Base-by-base conservation (phyloP, 73 alveolate species). In the Blepharisma japonicum region DNA sequence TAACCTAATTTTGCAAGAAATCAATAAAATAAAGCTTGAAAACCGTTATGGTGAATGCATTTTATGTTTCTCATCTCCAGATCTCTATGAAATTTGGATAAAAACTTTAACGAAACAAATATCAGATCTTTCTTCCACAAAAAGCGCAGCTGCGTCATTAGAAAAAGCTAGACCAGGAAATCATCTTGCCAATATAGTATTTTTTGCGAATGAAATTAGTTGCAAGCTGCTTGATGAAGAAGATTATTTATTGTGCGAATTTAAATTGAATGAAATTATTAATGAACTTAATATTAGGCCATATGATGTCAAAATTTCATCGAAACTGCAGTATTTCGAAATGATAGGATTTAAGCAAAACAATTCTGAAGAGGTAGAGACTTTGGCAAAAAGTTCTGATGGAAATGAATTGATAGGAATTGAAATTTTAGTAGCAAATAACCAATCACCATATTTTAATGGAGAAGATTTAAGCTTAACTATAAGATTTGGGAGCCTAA, bases 161-260 rank as follows among this genome's bases (percentile, higher is more conserved):
- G 42, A 32, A 32, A 32, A 3, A 32, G 42, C 42, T 32, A 32
- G 42, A 3, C 42, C 42, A 32, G 42, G 42, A 32, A 32, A 32
- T 3, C 42, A 32, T 32, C 42, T 32, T 32, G 42, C 42, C 42
- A 32, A 32, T 32, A 32, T 32, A 32, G 42, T 32, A 32, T 32
- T 32, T 32, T 32, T 32, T 32, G 42, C 42, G 5, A 32, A 32
- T 3, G 42, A 32, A 32, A 32, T 32, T 32, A 32, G 42, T 3
- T 32, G 42, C 14, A 61, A 61, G 23, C 74, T 61, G 18, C 23
- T n/a, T 61, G 23, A 61, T 61, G 74, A 61, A 61, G 74, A 61
- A 20, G 74, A 39, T 61, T 20, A 14, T 9, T n/a, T 39, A 61
- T 14, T 61, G 11, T 61, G 47, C 14, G 74, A 61, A 25, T 14